Evolutionary conservation across 768 basidiomycete genomes (phyloP).

Genomic region (Leccinum fibrillosum): DNA sequence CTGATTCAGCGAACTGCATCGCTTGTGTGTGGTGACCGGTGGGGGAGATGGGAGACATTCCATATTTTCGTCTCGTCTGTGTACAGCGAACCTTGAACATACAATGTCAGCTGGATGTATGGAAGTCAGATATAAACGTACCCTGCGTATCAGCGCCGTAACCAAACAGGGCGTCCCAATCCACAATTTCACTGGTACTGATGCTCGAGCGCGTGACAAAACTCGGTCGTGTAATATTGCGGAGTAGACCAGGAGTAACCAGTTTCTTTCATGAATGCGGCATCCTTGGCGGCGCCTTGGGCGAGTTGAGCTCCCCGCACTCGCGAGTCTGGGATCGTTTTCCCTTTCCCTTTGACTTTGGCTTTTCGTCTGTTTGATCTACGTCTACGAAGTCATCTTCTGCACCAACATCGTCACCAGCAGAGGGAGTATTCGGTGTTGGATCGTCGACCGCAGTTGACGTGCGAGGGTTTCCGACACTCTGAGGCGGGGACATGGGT

Average conservation of each 20-base stretch:
- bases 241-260: slow-evolving; percentile 73
- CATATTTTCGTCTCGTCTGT: slow-evolving; percentile 77
- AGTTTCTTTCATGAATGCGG: slow-evolving; percentile 65
- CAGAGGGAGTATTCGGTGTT: too few species aligned
- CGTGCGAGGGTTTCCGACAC: slow-evolving; percentile 5
- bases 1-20: too few species aligned
- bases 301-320: slow-evolving; percentile 49
- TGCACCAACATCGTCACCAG: slow-evolving; percentile 2
- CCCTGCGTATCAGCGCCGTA: slow-evolving; percentile 94
- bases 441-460: too few species aligned
- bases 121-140: slow-evolving; percentile 30
- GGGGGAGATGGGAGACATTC: slow-evolving; percentile 87
- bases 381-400: slow-evolving; percentile 8
- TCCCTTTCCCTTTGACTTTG: slow-evolving; percentile 35
- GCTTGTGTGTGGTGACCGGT: too few species aligned
- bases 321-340: slow-evolving; percentile 41
- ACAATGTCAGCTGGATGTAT: background rate
- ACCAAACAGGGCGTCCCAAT: slow-evolving; percentile 89
- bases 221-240: slow-evolving; percentile 82
- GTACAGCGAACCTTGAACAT: slow-evolving; percentile 53
- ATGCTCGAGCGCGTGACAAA: slow-evolving; percentile 86
- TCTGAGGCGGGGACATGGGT: slow-evolving; percentile 29
- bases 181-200: slow-evolving; percentile 91
- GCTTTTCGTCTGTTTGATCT: slow-evolving; percentile 30
- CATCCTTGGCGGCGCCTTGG: slow-evolving; percentile 38